phyloP scores from a whole-genome alignment of 352 stramenopile genomes.

The Globisporangium carolinianum region DNA sequence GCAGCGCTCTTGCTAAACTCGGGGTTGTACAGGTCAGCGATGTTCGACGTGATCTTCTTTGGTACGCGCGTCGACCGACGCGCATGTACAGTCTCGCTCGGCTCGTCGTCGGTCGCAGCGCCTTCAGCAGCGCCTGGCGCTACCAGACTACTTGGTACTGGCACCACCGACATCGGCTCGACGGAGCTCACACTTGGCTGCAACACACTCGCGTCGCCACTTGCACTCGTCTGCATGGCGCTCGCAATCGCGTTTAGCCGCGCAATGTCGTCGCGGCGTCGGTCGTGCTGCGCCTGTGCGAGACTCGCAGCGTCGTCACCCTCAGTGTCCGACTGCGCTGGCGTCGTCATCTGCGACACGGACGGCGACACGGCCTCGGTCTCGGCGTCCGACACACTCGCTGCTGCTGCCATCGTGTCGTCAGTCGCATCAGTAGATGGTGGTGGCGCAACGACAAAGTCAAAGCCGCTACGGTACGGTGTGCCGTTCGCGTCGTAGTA shows the following conservation, averaged over 20 bases:
- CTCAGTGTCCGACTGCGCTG: slow-evolving; percentile 58
- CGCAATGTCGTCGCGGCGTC: slow-evolving; percentile 17
- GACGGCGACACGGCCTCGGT: slow-evolving; percentile 49
- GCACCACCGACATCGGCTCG: neutral
- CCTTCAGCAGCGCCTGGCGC: neutral
- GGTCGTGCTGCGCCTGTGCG: slow-evolving; percentile 20
- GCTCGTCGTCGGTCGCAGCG: neutral
- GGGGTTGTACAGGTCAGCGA: slow-evolving; percentile 73
- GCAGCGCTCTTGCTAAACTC: slow-evolving; percentile 36
- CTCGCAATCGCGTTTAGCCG: slow-evolving; percentile 24
- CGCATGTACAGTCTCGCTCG: slow-evolving; percentile 9
- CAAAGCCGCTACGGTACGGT: slow-evolving; percentile 47
- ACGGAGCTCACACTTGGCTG: neutral
- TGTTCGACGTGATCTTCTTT: slow-evolving; percentile 72
- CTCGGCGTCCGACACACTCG: slow-evolving; percentile 40
- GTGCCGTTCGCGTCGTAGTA: slow-evolving; percentile 66
- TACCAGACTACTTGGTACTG: too few species aligned
- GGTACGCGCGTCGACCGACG: slow-evolving; percentile 60
- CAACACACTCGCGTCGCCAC: neutral
- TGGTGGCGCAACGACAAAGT: slow-evolving; percentile 34
- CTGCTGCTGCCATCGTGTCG: neutral
- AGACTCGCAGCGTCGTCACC: slow-evolving; percentile 25
- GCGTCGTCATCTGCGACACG: slow-evolving; percentile 65
- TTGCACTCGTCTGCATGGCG: slow-evolving; percentile 12
- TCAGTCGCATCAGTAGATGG: neutral